Evolutionary conservation across 2,329 filamentous ascomycete species (phyloP).

Genomic region (Trichoderma sp.): DNA sequence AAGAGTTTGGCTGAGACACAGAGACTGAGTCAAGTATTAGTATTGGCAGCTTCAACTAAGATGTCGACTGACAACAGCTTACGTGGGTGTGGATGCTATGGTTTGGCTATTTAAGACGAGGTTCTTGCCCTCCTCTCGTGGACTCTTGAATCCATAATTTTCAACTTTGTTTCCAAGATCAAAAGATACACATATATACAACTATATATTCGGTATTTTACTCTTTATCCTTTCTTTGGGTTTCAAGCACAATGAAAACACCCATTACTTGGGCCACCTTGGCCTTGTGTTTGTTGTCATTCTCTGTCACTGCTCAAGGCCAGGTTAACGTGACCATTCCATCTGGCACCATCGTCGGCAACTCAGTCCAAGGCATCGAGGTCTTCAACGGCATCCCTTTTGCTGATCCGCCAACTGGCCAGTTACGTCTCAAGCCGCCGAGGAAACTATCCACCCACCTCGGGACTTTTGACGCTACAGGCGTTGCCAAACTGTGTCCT

Average conservation of each 20-base stretch:
- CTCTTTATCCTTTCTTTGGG: neutral
- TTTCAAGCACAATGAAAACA: neutral
- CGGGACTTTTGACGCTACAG: slow-evolving; percentile 58
- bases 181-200: neutral
- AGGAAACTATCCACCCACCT: slow-evolving; percentile 49
- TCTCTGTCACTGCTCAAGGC: neutral
- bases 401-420: slow-evolving; percentile 52
- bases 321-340: slow-evolving; percentile 8
- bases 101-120: neutral
- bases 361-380: slow-evolving; percentile 45
- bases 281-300: neutral
- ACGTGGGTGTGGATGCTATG: neutral
- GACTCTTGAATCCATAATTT: neutral
- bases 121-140: neutral
- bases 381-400: slow-evolving; percentile 68
- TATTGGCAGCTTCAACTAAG: neutral
- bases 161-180: neutral
- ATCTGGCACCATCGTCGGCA: neutral
- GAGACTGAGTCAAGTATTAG: neutral
- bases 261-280: neutral
- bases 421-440: slow-evolving; percentile 63
- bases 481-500: slow-evolving; percentile 55
- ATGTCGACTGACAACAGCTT: neutral
- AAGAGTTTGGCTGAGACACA: neutral
- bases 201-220: too few relatives aligned